These are phyloP conservation scores for Nemania abortiva DNA, from an alignment of 2,329 filamentous ascomycete species.

Conservation along the genomic window DNA sequence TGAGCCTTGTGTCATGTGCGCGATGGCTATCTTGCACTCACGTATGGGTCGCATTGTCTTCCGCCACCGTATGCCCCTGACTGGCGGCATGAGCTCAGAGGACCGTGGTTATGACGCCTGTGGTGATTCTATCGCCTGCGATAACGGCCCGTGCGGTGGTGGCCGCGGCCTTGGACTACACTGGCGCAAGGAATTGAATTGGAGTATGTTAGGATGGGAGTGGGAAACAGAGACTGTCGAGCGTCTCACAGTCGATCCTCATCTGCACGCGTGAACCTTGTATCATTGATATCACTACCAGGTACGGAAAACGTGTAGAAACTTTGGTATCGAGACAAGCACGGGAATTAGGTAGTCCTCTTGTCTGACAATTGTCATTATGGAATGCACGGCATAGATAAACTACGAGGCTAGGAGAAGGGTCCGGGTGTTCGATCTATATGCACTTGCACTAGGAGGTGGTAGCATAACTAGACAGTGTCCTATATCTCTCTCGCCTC, in stretches of 20 bases:
- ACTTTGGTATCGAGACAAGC: slow-evolving; percentile 54
- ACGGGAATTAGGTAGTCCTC: slow-evolving; percentile 66
- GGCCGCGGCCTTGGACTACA: slow-evolving; percentile 75
- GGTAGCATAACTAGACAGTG: background rate
- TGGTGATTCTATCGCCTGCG: slow-evolving; percentile 44
- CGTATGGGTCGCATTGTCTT: slow-evolving; percentile 90
- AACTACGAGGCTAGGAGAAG: slow-evolving; percentile 19
- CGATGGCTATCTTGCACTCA: slow-evolving; percentile 95
- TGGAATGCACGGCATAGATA: slow-evolving; percentile 35
- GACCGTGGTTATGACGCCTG: slow-evolving; percentile 65
- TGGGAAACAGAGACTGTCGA: slow-evolving; percentile 66
- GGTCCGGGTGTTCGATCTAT: slow-evolving; percentile 3
- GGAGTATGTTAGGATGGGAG: slow-evolving; percentile 86
- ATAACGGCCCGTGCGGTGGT: slow-evolving; percentile 56
- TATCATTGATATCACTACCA: slow-evolving; percentile 52
- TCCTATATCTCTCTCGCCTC: slow-evolving; percentile 4
- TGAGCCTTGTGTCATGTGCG: slow-evolving; percentile 96
- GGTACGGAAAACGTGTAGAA: slow-evolving; percentile 37
- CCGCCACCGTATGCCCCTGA: slow-evolving; percentile 79
- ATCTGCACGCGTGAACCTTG: slow-evolving; percentile 60
- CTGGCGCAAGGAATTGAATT: slow-evolving; percentile 84
- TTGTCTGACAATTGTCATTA: slow-evolving; percentile 52
- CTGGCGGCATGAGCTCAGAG: slow-evolving; percentile 86
- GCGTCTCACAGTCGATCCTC: slow-evolving; percentile 58
- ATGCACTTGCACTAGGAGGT: slow-evolving; percentile 10